phyloP scores from a whole-genome alignment of 2,329 filamentous ascomycete genomes.

The Alternaria arborescens region DNA sequence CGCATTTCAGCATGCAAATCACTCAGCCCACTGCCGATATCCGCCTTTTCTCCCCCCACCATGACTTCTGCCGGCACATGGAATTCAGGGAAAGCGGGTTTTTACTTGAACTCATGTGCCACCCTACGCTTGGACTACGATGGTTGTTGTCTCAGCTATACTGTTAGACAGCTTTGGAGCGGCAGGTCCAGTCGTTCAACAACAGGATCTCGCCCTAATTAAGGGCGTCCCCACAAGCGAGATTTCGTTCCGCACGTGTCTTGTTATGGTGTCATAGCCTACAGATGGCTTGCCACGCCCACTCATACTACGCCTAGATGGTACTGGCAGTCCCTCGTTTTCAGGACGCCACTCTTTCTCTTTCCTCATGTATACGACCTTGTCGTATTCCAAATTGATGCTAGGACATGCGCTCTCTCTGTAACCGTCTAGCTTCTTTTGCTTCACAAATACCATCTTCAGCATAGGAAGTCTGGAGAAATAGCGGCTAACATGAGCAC shows the following conservation, averaged over 20 bases:
- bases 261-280: not conserved
- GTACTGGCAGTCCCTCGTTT: not conserved
- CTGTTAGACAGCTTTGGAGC: slow-evolving; percentile 3
- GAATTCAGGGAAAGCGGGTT: not conserved
- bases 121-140: not conserved
- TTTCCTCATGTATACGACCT: not conserved
- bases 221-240: not conserved
- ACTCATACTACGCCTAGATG: not conserved
- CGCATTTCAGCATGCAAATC: slow-evolving; percentile 13
- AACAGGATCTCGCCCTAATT: not conserved
- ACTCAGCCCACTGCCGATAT: slow-evolving; percentile 7
- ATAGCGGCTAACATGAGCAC: not conserved
- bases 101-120: not conserved
- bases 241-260: not conserved
- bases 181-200: slow-evolving; percentile 4
- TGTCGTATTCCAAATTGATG: not conserved
- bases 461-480: not conserved
- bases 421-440: no score
- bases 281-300: not conserved
- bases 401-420: not conserved
- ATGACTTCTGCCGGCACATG: slow-evolving; percentile 7
- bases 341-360: not conserved
- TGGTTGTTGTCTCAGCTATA: not conserved
- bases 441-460: no score
- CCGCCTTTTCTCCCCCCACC: slow-evolving; percentile 2